Evolutionary conservation across 768 basidiomycete genomes (phyloP), one percentile per base, ranked within the genome.

Genomic region (Suillus variegatus): DNA sequence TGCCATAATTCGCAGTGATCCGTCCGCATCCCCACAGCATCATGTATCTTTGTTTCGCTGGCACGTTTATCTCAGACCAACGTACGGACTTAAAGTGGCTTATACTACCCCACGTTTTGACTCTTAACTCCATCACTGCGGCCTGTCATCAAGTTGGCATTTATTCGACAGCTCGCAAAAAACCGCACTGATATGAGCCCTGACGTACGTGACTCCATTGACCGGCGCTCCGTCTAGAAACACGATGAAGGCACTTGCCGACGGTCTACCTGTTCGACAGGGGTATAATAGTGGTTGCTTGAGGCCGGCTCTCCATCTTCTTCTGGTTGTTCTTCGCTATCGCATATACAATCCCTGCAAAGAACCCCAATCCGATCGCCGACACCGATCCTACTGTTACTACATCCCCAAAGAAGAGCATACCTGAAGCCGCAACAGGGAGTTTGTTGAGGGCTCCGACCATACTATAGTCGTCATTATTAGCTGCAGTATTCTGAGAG

Each of bases 341-440:
- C 14, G 96, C 94, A 76, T 98, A 99, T 65, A 97, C 81, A 60
- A 97, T 72, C 20, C 96, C 96, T 44, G 96, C 93, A 72, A 96
- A 85, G 79, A 98, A 98, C 3, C 97, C 97, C 54, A 93, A 85
- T 1, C 82, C 79, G 63, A 99, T 88, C 41, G 95, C 95, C 13
- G 92, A 90, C 58, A 98, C 91, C 20, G 94, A 96, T 52, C 95
- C 93, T 60, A 90, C 74, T 9, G 94, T 97, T 54, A 94, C 90
- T 32, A 88, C 79, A 76, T 99, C 96, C 51, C 94, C 95, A 74
- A 97, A 97, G 80, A 97, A 97, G 66, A 99, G 77, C 90, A 99
- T 94, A 28, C 97, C 97, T n/a, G 95, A 97, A 16, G 95, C 96
- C 8, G 97, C 97, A 57, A 99, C 95, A 44, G 97, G 97, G 22